phyloP scores from a whole-genome alignment of 352 stramenopile genomes.

The Globisporangium okanoganense region DNA sequence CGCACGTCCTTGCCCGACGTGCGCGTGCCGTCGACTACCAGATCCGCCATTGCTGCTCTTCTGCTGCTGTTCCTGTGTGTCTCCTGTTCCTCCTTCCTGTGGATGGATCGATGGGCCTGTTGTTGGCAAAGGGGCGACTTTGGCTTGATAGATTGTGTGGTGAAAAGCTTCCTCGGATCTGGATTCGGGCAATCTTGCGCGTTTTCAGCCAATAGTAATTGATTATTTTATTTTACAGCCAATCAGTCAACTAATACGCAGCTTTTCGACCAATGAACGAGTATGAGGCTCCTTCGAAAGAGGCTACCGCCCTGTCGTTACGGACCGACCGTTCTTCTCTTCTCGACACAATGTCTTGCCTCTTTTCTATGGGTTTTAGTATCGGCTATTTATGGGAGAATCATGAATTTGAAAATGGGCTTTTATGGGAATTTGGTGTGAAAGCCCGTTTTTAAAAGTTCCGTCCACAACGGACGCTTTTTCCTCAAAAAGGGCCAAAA shows the following conservation, averaged over 20 bases:
- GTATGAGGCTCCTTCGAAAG: no score
- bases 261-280: constrained; percentile 10
- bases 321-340: no score
- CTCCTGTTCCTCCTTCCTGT: no score
- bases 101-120: neutral
- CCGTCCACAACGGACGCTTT: no score
- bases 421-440: no score
- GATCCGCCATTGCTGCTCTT: constrained; percentile 59
- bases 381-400: no score
- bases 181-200: constrained; percentile 22
- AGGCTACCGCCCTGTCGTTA: neutral
- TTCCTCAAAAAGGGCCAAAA: no score
- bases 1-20: constrained; percentile 93
- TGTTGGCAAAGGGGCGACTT: constrained; percentile 15
- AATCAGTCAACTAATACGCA: neutral
- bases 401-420: no score
- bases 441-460: no score
- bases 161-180: constrained; percentile 20
- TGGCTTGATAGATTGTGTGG: constrained; percentile 39
- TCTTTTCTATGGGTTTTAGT: no score
- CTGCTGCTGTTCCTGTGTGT: constrained; percentile 2
- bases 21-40: constrained; percentile 89
- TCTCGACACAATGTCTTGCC: no score
- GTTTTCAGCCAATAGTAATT: constrained; percentile 13
- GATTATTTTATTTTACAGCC: neutral